Conservation (phyloP, 2,329 filamentous ascomycete genomes). For the Calonectria leucothoes region DNA sequence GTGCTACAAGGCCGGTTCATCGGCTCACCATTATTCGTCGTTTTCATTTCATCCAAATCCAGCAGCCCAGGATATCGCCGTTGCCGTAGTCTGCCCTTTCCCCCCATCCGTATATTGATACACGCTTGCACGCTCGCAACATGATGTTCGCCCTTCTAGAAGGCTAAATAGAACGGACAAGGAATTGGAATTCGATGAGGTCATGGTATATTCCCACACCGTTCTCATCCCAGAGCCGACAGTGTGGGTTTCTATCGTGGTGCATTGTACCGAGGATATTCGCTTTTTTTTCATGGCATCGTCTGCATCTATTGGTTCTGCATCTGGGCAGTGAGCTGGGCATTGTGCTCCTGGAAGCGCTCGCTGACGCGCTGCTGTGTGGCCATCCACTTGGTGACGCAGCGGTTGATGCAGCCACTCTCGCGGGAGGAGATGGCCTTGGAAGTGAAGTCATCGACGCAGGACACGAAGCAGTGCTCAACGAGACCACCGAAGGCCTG, state of each 20-base stretch:
- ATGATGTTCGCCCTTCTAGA: neutral
- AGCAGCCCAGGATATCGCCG: constrained; percentile 22
- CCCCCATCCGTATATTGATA: constrained; percentile 34
- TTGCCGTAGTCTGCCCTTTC: constrained; percentile 10
- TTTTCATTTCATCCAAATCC: constrained; percentile 19
- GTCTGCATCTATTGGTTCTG: constrained; percentile 50
- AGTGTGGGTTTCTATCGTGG: neutral
- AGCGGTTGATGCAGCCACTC: constrained; percentile 91
- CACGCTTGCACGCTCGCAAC: constrained; percentile 13
- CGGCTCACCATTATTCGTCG: constrained; percentile 24
- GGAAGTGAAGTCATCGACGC: constrained; percentile 98
- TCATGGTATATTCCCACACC: neutral
- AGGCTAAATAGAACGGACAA: neutral
- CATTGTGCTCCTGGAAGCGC: constrained; percentile 82
- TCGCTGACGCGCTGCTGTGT: constrained; percentile 90
- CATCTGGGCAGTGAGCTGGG: constrained; percentile 67
- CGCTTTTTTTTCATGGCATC: neutral
- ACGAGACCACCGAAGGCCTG: constrained; percentile 61
- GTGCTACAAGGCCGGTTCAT: constrained; percentile 30
- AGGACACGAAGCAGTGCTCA: constrained; percentile 94
- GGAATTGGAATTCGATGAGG: neutral
- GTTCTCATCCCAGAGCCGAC: neutral
- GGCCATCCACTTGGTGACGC: constrained; percentile 96
- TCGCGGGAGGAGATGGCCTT: constrained; percentile 91
- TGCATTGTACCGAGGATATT: neutral